A percentile compares a stretch with the other conserved stretches of the same genome.
These are phyloP conservation scores for Lagerstroemia speciosa DNA, from an alignment of 345 rosid species.

Conservation along the genomic window DNA sequence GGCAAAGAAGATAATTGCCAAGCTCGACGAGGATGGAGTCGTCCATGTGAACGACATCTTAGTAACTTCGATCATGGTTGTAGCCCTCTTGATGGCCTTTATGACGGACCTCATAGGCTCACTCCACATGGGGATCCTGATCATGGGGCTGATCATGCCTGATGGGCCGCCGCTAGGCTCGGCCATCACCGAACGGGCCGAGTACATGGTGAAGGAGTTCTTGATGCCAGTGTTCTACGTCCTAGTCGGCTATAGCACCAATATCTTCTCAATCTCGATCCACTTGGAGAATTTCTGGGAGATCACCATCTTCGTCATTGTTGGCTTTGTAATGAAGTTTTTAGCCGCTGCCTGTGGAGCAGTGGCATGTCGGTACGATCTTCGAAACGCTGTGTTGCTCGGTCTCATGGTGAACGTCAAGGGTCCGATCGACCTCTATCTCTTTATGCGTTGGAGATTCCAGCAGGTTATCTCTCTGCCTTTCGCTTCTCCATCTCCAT, in stretches of 20 bases:
- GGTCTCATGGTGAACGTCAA: slow-evolving; percentile 13
- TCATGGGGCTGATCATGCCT: slow-evolving; percentile 10
- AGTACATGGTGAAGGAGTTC: slow-evolving; percentile 11
- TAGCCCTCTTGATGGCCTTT: slow-evolving; percentile 1
- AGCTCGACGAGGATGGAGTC: slow-evolving; percentile 8
- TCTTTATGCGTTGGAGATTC: not conserved
- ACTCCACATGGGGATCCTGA: slow-evolving; percentile 8
- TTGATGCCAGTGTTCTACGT: slow-evolving; percentile 12
- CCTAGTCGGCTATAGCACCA: not conserved
- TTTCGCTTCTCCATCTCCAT: not conserved
- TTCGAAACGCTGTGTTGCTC: slow-evolving; percentile 2
- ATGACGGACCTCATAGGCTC: slow-evolving; percentile 5
- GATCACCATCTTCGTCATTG: not conserved
- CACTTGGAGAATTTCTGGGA: not conserved
- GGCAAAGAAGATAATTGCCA: not conserved
- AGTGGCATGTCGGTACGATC: not conserved
- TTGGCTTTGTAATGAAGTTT: slow-evolving; percentile 5
- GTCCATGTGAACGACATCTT: slow-evolving; percentile 3
- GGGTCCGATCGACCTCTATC: slow-evolving; percentile 11
- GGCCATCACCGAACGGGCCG: not conserved
- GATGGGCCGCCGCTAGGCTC: slow-evolving; percentile 11
- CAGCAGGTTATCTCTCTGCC: not conserved
- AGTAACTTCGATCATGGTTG: slow-evolving; percentile 6
- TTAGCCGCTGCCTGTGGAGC: not conserved
- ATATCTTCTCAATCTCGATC: not conserved